A percentile compares a stretch with the other conserved stretches of the same genome.
Conservation (phyloP, 2,329 filamentous ascomycete species). For the Sarocladium oryzae region DNA sequence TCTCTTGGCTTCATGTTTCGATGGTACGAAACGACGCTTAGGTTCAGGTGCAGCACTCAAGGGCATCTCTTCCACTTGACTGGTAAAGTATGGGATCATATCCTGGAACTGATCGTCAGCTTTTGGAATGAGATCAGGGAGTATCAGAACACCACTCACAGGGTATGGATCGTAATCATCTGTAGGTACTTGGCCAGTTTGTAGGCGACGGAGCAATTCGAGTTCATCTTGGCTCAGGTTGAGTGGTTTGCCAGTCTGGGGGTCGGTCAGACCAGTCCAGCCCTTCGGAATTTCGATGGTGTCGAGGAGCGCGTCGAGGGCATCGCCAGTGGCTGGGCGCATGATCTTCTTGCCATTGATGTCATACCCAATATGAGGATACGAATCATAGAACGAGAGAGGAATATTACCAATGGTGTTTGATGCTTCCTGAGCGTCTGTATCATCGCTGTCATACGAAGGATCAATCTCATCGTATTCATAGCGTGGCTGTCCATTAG, state of each 20-base stretch:
- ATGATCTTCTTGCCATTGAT: conserved; percentile 99
- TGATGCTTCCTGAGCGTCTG: conserved; percentile 67
- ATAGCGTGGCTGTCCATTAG: conserved; percentile 85
- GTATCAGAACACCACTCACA: conserved; percentile 34
- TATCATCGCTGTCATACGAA: conserved; percentile 93
- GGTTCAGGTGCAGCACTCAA: conserved; percentile 91
- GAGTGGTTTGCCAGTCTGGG: conserved; percentile 85
- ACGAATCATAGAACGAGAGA: conserved; percentile 91
- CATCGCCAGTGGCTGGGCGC: conserved; percentile 89
- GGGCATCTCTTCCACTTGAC: conserved; percentile 87
- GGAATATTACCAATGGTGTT: conserved; percentile 97
- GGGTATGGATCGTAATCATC: conserved; percentile 93
- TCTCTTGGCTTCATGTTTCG: conserved; percentile 92
- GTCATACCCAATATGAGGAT: conserved; percentile 96
- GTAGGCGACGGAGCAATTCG: conserved; percentile 79
- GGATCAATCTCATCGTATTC: conserved; percentile 92
- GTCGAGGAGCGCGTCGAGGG: conserved; percentile 86
- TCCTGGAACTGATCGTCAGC: conserved; percentile 50
- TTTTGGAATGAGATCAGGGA: conserved; percentile 12
- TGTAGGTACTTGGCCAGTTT: conserved; percentile 79
- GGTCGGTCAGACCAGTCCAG: conserved; percentile 94
- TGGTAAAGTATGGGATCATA: conserved; percentile 89
- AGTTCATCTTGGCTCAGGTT: conserved; percentile 83
- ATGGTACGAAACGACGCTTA: conserved; percentile 90
- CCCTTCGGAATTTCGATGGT: conserved; percentile 96